A percentile compares a stretch with the other conserved stretches of the same genome.
Evolutionary conservation across 2,329 filamentous ascomycete species (phyloP).

Genomic region (Phyllosticta citriasiana): DNA sequence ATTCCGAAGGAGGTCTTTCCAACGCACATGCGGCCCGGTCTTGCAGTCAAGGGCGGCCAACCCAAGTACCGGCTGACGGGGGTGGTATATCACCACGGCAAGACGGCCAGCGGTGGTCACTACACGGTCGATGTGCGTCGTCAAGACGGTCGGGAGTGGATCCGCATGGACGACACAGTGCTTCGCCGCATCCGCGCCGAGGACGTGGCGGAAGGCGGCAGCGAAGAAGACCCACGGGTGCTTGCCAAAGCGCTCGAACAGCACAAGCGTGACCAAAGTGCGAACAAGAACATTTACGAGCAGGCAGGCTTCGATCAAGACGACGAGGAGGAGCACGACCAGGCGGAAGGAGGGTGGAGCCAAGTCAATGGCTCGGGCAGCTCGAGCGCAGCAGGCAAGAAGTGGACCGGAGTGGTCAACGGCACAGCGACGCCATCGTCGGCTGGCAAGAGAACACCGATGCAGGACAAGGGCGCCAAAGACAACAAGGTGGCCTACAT

Average conservation of each 20-base stretch:
- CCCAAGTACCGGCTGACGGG: constrained; percentile 80
- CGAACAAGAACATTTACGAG: constrained; percentile 65
- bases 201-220: constrained; percentile 78
- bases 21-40: constrained; percentile 57
- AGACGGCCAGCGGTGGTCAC: constrained; percentile 89
- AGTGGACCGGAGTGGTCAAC: constrained; percentile 56
- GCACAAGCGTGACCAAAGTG: constrained; percentile 47
- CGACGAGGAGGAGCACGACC: constrained; percentile 49
- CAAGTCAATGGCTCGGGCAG: constrained; percentile 60
- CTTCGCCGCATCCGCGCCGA: constrained; percentile 77
- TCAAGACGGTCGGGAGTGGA: constrained; percentile 92
- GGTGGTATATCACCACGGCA: constrained; percentile 95
- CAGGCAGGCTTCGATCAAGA: constrained; percentile 45
- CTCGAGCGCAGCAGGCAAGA: constrained; percentile 48
- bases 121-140: constrained; percentile 96
- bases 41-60: constrained; percentile 56
- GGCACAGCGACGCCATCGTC: constrained; percentile 47
- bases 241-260: constrained; percentile 57
- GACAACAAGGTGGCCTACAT: constrained; percentile 98
- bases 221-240: constrained; percentile 66
- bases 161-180: constrained; percentile 87
- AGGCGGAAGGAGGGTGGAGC: constrained; percentile 68
- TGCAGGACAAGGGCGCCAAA: constrained; percentile 49
- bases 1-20: constrained; percentile 86
- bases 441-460: constrained; percentile 43